Evolutionary conservation across 345 rosid genomes (phyloP).

Genomic region (Salix purpurea): DNA sequence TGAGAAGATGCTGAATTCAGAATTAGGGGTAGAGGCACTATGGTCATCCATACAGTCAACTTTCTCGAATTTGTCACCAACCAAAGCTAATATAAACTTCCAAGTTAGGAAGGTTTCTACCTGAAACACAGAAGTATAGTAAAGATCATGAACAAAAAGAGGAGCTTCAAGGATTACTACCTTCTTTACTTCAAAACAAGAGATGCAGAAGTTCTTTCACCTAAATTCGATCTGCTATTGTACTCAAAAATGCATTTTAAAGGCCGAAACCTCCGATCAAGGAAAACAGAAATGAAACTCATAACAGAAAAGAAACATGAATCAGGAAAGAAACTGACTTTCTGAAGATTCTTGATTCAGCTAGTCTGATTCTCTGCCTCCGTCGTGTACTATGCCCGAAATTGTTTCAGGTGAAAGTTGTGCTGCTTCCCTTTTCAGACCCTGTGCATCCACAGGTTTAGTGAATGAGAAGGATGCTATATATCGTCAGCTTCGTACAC

Average conservation of each 20-base stretch:
- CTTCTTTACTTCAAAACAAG: background rate
- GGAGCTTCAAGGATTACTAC: background rate
- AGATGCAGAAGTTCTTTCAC: no score
- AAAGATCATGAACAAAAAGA: background rate
- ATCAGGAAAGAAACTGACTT: background rate
- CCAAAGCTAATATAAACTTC: background rate
- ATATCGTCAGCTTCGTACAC: no score
- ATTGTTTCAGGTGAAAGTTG: no score
- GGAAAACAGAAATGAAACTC: background rate
- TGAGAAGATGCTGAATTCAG: slow-evolving; percentile 35
- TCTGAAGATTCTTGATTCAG: background rate
- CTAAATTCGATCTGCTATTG: background rate
- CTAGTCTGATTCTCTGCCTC: no score
- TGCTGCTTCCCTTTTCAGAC: no score
- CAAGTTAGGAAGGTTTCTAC: background rate
- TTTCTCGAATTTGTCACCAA: background rate
- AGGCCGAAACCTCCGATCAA: background rate
- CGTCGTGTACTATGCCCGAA: background rate
- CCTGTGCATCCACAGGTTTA: no score
- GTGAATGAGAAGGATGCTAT: no score
- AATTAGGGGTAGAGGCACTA: slow-evolving; percentile 23
- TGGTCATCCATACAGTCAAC: background rate
- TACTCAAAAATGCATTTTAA: background rate
- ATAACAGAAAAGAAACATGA: background rate
- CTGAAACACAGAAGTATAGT: background rate